A percentile compares a stretch with the other conserved stretches of the same genome.
Conservation (phyloP, 306 rosid genomes). For the Vachellia collinsii region DNA sequence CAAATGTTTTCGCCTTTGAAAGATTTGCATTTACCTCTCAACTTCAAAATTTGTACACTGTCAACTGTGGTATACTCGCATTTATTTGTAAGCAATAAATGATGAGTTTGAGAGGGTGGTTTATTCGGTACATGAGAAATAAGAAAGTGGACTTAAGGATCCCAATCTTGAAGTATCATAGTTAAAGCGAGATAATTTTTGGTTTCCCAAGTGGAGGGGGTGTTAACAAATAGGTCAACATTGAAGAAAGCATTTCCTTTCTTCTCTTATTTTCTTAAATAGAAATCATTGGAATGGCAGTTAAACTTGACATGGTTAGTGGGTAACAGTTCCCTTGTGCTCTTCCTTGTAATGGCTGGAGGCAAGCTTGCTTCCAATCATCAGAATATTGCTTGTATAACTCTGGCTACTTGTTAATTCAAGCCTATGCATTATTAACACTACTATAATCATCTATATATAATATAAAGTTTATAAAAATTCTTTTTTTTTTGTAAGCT, state of each 20-base stretch:
- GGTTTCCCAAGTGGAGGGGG: not conserved
- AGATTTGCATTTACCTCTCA: not conserved
- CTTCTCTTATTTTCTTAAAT: not conserved
- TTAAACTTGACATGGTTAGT: not conserved
- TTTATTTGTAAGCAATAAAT: not conserved
- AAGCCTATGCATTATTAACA: not conserved
- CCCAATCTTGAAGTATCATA: not conserved
- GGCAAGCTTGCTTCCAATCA: slow-evolving; percentile 6
- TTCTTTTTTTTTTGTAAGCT: not conserved
- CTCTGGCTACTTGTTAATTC: slow-evolving; percentile 3
- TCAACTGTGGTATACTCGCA: not conserved
- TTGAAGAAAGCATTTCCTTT: not conserved
- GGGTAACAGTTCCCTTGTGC: not conserved
- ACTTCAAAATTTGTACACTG: not conserved
- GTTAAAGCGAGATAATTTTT: not conserved
- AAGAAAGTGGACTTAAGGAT: not conserved
- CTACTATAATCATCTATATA: not conserved
- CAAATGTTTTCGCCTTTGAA: not conserved
- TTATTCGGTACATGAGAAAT: not conserved
- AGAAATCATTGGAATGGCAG: not conserved
- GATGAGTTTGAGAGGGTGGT: not conserved
- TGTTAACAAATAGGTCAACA: not conserved
- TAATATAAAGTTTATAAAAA: not conserved
- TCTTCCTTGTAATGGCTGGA: slow-evolving; percentile 19
- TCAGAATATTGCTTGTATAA: not conserved